Base-by-base conservation (phyloP, 208 protist genomes). In the Leishmania guyanensis region DNA sequence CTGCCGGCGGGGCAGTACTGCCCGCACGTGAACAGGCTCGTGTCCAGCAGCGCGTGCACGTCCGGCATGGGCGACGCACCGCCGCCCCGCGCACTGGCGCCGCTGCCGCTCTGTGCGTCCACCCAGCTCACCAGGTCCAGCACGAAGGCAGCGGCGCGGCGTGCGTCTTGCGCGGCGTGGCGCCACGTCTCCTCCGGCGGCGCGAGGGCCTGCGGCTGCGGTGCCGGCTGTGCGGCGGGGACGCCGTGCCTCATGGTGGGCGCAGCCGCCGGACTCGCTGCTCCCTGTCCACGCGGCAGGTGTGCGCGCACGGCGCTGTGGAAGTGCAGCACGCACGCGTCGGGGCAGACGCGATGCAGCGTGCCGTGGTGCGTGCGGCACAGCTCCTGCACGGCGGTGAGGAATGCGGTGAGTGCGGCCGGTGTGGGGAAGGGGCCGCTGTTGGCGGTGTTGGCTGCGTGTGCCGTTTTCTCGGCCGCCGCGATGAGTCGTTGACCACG, bases 301-400 rank as follows among this genome's bases (percentile, higher is more conserved):
- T 77, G 81, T 2, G 33, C 54, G 22, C 81, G 74, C 14, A 71
- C 75, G 22, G 72, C 62, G 8, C 1, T n/a, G 58, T 74, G 10
- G 71, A 87, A 87, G 60, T 87, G 84, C 26, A 87, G n/a, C 2
- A 87, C 33, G 29, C 79, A 79, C 46, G 54, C n/a, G 74, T 87
- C 84, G 0, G 84, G 84, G 36, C 22, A 66, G 17, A 84, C 54
- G 60, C 76, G 76, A 60, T 72, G 80, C 12, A 80, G 43, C 0
- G 62, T 78, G 56, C 84, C 84, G 70, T 74, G 73, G 75, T 76
- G 56, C 33, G 33, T 33, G 65, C 56, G 36, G n/a, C 51, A 46
- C 3, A 84, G 64, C 5, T 84, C 68, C 4, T 84, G 46, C 58
- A 87, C 58, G 29, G 72, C 60, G n/a, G 5, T 54, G 36, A 62